Conservation (phyloP, 306 rosid genomes). For the Astragalus glycyphyllos region DNA sequence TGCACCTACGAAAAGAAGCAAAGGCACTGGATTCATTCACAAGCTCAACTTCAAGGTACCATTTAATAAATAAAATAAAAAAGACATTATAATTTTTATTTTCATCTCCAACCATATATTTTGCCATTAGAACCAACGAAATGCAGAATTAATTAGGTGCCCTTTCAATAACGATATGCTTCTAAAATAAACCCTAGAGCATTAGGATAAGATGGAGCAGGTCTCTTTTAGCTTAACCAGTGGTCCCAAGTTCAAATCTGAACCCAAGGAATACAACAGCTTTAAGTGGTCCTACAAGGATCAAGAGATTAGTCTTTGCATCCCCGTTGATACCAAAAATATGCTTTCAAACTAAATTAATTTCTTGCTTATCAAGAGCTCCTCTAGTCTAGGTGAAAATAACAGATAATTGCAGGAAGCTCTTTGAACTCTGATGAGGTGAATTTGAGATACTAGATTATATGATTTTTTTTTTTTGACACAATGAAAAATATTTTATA, state of each 20-base stretch:
- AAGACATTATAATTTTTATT: not conserved
- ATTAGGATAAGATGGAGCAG: too few species aligned
- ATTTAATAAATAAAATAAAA: too few species aligned
- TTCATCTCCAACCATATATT: conserved; percentile 14
- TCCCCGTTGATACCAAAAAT: too few species aligned
- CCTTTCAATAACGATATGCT: conserved; percentile 7
- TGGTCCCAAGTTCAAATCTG: too few species aligned
- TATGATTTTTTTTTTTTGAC: too few species aligned
- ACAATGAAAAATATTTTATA: conserved; percentile 5
- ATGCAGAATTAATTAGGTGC: not conserved
- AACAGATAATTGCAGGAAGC: not conserved
- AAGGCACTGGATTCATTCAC: conserved; percentile 14
- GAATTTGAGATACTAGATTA: not conserved
- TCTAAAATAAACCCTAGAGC: not conserved
- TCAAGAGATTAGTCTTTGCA: too few species aligned
- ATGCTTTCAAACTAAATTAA: too few species aligned
- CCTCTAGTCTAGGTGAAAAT: conserved; percentile 6
- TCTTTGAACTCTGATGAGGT: conserved; percentile 1
- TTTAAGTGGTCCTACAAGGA: too few species aligned
- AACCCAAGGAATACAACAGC: too few species aligned
- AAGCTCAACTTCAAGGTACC: not conserved
- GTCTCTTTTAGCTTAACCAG: too few species aligned
- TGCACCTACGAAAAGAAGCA: conserved; percentile 48
- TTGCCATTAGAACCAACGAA: not conserved
- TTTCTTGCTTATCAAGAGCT: conserved; percentile 15